Conservation (phyloP, 148 eudicot species). For the Rhododendron ferrugineum region DNA sequence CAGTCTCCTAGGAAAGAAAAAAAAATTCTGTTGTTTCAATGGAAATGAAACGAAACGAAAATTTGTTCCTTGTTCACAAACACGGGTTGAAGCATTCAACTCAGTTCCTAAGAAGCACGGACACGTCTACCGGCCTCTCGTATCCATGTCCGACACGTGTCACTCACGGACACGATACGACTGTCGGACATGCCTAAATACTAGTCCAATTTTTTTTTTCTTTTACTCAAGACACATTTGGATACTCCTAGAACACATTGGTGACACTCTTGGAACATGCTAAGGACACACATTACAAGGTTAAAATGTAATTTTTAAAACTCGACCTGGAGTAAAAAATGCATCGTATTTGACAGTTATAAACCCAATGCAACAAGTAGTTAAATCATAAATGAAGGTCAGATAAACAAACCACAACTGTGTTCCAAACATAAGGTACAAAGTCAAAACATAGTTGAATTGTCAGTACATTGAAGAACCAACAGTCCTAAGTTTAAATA, state of each 20-base stretch:
- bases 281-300: too few relatives aligned
- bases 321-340: background rate
- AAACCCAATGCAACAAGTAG: background rate
- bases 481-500: background rate
- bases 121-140: too few relatives aligned
- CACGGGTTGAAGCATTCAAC: conserved; percentile 1
- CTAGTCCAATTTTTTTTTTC: too few relatives aligned
- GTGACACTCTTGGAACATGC: too few relatives aligned
- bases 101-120: background rate
- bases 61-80: background rate
- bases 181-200: too few relatives aligned
- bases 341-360: background rate
- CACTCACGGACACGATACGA: too few relatives aligned
- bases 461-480: background rate
- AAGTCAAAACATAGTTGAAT: background rate
- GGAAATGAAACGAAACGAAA: background rate
- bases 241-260: too few relatives aligned
- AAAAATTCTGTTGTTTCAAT: background rate
- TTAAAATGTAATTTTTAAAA: too few relatives aligned
- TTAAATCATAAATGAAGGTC: background rate
- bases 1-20: background rate
- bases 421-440: background rate
- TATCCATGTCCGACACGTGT: too few relatives aligned
- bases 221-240: too few relatives aligned
- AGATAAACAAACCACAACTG: background rate